These are phyloP conservation scores for Rutstroemia sp. DNA, from an alignment of 2,329 filamentous ascomycete genomes.

Conservation along the genomic window DNA sequence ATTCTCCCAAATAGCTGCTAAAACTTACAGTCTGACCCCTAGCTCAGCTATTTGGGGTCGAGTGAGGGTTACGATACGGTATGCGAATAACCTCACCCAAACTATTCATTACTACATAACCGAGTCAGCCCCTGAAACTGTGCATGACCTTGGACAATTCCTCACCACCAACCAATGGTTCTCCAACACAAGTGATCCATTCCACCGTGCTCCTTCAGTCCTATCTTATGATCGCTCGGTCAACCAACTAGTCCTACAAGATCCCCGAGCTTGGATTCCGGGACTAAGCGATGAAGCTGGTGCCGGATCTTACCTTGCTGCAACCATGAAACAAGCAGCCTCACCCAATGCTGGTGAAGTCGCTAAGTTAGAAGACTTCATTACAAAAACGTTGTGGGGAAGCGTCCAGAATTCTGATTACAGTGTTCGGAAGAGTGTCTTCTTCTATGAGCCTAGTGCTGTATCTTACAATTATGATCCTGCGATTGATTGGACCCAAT, in stretches of 20 bases:
- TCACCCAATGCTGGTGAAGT: slow-evolving; percentile 44
- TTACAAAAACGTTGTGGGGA: slow-evolving; percentile 43
- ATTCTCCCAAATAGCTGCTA: slow-evolving; percentile 26
- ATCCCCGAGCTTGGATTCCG: slow-evolving; percentile 48
- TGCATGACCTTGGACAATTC: slow-evolving; percentile 44
- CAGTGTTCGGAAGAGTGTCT: slow-evolving; percentile 46
- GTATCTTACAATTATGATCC: slow-evolving; percentile 39
- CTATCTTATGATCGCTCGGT: slow-evolving; percentile 49
- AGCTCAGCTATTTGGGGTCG: slow-evolving; percentile 41
- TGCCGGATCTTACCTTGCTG: slow-evolving; percentile 47
- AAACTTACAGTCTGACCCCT: slow-evolving; percentile 38
- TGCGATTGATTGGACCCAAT: slow-evolving; percentile 40
- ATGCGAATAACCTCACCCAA: slow-evolving; percentile 41
- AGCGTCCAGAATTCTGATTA: slow-evolving; percentile 40
- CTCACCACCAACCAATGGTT: slow-evolving; percentile 48
- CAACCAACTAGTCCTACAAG: slow-evolving; percentile 36
- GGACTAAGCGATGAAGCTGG: slow-evolving; percentile 54
- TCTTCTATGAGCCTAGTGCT: slow-evolving; percentile 45
- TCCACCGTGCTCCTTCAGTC: slow-evolving; percentile 45
- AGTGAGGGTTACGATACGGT: slow-evolving; percentile 39
- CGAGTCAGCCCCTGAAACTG: slow-evolving; percentile 36
- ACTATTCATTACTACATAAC: slow-evolving; percentile 50
- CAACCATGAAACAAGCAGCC: slow-evolving; percentile 45
- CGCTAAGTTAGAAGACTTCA: slow-evolving; percentile 45
- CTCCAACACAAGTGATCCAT: slow-evolving; percentile 43